phyloP scores from a whole-genome alignment of 208 protist species.

The Leishmania tropica region DNA sequence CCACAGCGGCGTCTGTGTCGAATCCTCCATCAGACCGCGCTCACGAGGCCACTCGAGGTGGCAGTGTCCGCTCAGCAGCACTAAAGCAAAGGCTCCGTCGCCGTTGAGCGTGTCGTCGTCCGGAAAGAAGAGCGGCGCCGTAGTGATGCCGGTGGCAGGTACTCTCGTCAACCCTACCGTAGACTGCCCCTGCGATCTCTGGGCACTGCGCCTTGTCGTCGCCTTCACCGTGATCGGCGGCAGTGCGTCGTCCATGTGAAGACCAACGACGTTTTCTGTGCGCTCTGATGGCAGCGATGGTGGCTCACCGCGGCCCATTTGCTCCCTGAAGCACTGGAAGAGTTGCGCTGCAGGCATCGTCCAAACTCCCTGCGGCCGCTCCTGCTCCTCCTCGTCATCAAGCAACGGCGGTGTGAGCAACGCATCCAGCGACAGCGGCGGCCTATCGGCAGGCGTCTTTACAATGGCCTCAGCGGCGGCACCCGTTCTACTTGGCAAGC shows the following conservation, averaged over 20 bases:
- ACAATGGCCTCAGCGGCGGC: neutral
- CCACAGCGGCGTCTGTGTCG: conserved; percentile 29
- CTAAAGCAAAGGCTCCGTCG: conserved; percentile 24
- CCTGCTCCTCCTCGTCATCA: neutral
- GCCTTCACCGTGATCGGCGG: neutral
- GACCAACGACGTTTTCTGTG: no score
- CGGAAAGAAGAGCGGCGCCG: conserved; percentile 1
- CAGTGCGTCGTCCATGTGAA: neutral
- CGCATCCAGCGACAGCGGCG: neutral
- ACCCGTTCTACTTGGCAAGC: neutral
- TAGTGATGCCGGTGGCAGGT: neutral
- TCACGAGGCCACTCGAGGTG: conserved; percentile 25
- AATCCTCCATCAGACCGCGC: conserved; percentile 25
- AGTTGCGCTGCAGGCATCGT: conserved; percentile 20
- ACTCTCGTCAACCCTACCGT: neutral
- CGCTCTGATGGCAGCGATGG: conserved; percentile 19
- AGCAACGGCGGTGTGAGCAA: neutral
- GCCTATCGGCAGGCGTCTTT: neutral
- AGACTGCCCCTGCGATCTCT: neutral
- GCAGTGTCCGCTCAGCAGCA: conserved; percentile 47
- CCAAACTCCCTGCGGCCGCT: neutral
- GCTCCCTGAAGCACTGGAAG: conserved; percentile 22
- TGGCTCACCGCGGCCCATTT: conserved; percentile 22
- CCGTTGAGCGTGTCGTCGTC: neutral
- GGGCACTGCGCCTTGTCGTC: neutral